These are phyloP conservation scores for Mycena kentingensis DNA, from an alignment of 768 basidiomycete species.

Conservation along the genomic window DNA sequence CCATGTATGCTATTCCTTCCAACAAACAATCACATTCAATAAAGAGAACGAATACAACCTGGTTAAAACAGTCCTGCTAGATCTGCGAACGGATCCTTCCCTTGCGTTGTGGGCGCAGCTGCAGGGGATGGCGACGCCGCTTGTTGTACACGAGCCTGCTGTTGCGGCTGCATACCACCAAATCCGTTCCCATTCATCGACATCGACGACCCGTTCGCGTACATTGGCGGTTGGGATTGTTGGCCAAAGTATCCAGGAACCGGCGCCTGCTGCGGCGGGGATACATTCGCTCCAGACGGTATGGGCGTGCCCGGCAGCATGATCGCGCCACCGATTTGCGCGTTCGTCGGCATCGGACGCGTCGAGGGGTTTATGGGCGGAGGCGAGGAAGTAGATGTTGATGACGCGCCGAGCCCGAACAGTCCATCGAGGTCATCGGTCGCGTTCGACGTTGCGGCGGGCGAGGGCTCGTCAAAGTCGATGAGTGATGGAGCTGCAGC, in stretches of 20 bases:
- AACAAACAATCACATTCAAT: background rate
- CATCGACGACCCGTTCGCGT: constrained; percentile 18
- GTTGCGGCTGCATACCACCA: constrained; percentile 3
- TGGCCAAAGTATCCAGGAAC: constrained; percentile 17
- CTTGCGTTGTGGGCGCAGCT: constrained; percentile 31
- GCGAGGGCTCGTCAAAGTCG: constrained; percentile 66
- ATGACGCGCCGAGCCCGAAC: constrained; percentile 27
- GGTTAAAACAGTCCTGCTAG: constrained; percentile 70
- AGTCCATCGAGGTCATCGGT: constrained; percentile 64
- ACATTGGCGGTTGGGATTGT: constrained; percentile 26
- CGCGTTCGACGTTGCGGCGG: constrained; percentile 20
- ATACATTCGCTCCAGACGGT: background rate
- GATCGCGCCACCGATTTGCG: constrained; percentile 37
- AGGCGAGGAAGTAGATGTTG: constrained; percentile 16
- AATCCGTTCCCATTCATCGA: background rate
- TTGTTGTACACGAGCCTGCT: constrained; percentile 3
- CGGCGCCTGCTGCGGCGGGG: constrained; percentile 18
- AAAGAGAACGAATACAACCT: background rate
- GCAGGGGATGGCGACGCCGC: constrained; percentile 19
- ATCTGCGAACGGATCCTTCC: constrained; percentile 86
- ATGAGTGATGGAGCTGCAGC: constrained; percentile 58
- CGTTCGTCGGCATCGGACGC: constrained; percentile 27
- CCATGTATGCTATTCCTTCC: no score
- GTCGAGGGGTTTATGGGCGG: constrained; percentile 32
- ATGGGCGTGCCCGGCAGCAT: constrained; percentile 46